These are phyloP conservation scores for Boletus coccyginus DNA, from an alignment of 768 basidiomycete genomes.

Conservation along the genomic window DNA sequence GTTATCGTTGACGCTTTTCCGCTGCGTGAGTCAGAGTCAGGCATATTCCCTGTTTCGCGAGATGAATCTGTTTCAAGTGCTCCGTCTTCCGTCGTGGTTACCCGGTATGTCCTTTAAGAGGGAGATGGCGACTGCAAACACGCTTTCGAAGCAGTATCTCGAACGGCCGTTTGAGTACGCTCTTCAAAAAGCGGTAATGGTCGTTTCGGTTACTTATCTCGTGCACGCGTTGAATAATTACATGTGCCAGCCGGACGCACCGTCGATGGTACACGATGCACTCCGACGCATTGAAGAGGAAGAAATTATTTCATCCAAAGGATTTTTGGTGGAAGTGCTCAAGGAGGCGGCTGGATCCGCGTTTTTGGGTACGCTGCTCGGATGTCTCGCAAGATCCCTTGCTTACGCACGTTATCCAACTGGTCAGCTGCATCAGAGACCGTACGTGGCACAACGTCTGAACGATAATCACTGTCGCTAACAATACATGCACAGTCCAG, in stretches of 20 bases:
- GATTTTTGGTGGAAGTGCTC: background rate
- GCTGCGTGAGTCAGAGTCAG: background rate
- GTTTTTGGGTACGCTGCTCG: background rate
- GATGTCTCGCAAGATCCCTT: no score
- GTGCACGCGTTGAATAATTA: background rate
- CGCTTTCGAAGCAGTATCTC: background rate
- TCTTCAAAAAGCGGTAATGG: background rate
- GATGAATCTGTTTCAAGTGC: background rate
- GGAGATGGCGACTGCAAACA: background rate
- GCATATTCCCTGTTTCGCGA: background rate
- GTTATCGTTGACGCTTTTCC: background rate
- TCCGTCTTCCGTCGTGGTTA: conserved; percentile 5
- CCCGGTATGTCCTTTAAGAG: conserved; percentile 9
- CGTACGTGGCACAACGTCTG: background rate
- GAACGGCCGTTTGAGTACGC: background rate
- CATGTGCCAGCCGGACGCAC: background rate
- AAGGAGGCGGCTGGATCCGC: background rate
- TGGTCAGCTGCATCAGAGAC: conserved; percentile 2
- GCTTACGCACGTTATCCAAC: background rate
- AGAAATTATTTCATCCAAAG: background rate
- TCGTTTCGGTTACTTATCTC: no score
- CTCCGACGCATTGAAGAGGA: background rate
- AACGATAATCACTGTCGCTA: no score
- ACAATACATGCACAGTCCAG: background rate
- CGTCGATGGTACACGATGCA: conserved; percentile 2